Evolutionary conservation across 345 rosid genomes (phyloP), one percentile per base, ranked within the genome.

Genomic region (Geranium rotundifolium): DNA sequence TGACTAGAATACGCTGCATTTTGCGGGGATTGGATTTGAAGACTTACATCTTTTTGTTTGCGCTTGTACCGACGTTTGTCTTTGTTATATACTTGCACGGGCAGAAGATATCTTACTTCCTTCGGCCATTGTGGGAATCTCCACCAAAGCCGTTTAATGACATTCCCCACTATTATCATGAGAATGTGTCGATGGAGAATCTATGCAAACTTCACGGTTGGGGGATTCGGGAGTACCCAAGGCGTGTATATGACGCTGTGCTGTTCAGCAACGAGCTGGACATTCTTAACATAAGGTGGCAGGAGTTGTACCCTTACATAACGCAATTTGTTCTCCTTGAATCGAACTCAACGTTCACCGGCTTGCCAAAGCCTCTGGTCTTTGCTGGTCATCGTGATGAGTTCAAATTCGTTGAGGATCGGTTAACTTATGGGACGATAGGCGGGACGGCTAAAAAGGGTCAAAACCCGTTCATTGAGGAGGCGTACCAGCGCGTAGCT

Each of bases 11-110:
- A 29, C 82, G 90, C 50, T 89, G 96, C 75, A 82, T 86, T 31
- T 84, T 89, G 29, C 96, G 90, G 31, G 90, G 96, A 10, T 72
- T 89, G 17, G 96, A 86, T 65, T 77, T 89, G 75, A 86, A 71
- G 76, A 80, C 89, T 16, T 81, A 65, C 23, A 68, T 89, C 64
- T 81, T 89, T 65, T 62, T 89, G 0, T 77, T 86, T 72, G 77
- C 79, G 16, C 78, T 89, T 19, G 82, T 86, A 37, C 96, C 93
- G 0, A 79, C 89, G 7, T 83, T 86, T 50, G 59, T 89, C 7
- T 79, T 80, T 56, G 86, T 72, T 20, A 72, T 80, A 49, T 80
- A 81, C 65, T 72, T 81, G 67, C 86, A 86, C 23, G 89, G 85
- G 7, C 89, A 79, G 77, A 83, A 86, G 82, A 78, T 86, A 50